Evolutionary conservation across 2,329 filamentous ascomycete genomes (phyloP).

Genomic region (Phialophora expanda): DNA sequence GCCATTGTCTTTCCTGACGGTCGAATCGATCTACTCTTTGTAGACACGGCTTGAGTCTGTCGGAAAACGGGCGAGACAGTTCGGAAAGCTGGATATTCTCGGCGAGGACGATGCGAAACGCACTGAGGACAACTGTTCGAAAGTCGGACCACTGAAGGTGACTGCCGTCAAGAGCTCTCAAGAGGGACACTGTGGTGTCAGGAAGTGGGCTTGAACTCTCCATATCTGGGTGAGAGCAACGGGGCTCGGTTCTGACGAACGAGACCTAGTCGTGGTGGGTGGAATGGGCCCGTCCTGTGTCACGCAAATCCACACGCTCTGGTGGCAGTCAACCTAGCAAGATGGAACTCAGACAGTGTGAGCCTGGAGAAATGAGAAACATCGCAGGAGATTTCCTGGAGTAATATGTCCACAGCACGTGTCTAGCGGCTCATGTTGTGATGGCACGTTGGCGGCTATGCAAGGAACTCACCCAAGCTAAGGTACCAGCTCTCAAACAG

Average conservation of each 20-base stretch:
- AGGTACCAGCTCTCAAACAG: conserved; percentile 20
- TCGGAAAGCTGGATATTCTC: conserved; percentile 26
- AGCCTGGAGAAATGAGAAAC: conserved; percentile 9
- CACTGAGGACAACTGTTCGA: conserved; percentile 32
- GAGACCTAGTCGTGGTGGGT: not conserved
- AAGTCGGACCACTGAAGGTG: conserved; percentile 38
- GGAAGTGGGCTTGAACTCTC: conserved; percentile 18
- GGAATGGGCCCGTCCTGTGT: not conserved
- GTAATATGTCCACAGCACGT: conserved; percentile 28
- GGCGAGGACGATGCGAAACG: conserved; percentile 32
- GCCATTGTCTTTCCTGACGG: conserved; percentile 33
- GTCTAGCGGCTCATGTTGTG: conserved; percentile 11
- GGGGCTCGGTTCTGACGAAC: not conserved
- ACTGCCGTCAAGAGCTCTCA: conserved; percentile 36
- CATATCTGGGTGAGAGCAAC: conserved; percentile 9
- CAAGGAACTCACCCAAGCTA: conserved; percentile 4
- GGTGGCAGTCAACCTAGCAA: not conserved
- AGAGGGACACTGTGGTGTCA: conserved; percentile 27
- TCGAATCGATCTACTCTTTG: conserved; percentile 26
- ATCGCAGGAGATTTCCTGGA: conserved; percentile 14
- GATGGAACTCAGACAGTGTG: conserved; percentile 6
- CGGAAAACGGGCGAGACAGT: conserved; percentile 27
- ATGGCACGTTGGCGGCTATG: conserved; percentile 22
- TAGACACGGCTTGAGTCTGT: conserved; percentile 24
- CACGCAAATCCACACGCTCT: conserved; percentile 3